A percentile compares a stretch with the other conserved stretches of the same genome.
These are phyloP conservation scores for Paramecium octaurelia DNA, from an alignment of 73 alveolate species.

Conservation along the genomic window DNA sequence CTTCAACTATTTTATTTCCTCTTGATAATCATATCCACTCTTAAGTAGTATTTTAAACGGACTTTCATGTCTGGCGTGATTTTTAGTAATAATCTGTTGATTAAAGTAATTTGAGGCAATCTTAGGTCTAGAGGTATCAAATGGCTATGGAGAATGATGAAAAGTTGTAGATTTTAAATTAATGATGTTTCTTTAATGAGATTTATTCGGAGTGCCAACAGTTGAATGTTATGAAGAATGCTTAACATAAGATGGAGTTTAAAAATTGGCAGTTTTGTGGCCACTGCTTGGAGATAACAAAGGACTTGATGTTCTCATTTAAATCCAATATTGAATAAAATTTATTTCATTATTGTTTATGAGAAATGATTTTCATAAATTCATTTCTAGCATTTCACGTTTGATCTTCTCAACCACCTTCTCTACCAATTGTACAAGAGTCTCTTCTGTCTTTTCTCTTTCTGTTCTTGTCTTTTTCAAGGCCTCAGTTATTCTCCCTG, in stretches of 20 bases:
- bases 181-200: not conserved
- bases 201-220: not conserved
- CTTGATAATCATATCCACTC: not conserved
- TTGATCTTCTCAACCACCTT: slow-evolving; percentile 59
- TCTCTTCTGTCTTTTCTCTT: slow-evolving; percentile 62
- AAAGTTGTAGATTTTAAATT: not conserved
- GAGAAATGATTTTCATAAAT: slow-evolving; percentile 45
- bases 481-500: slow-evolving; percentile 40
- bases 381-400: slow-evolving; percentile 62
- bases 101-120: not conserved
- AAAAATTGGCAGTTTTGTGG: not conserved
- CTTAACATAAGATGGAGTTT: not conserved
- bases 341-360: not conserved
- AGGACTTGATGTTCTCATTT: not conserved
- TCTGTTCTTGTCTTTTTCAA: slow-evolving; percentile 48
- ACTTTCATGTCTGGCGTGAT: not conserved
- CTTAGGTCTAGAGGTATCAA: not conserved
- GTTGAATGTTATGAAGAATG: not conserved
- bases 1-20: not conserved
- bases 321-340: not conserved
- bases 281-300: not conserved
- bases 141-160: not conserved
- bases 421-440: slow-evolving; percentile 51
- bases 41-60: not conserved
- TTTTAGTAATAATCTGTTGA: not conserved